Percentiles rank a stretch among this genome's conserved stretches.
phyloP scores from a whole-genome alignment of 2,329 filamentous ascomycete genomes.

The Fusarium sp. region DNA sequence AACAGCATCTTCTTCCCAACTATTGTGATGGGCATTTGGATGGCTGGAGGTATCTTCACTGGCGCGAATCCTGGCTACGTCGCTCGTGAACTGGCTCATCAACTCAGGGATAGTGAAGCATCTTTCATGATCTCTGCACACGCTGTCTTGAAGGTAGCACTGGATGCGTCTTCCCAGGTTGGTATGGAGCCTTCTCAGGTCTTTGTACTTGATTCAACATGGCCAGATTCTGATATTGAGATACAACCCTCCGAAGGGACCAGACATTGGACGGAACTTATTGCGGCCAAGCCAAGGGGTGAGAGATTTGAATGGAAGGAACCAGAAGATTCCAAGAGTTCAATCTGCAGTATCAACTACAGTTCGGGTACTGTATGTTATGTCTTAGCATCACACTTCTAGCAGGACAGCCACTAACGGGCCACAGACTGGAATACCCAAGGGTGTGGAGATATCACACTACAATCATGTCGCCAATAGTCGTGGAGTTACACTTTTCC shows the following conservation, averaged over 20 bases:
- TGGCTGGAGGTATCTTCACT: conserved; percentile 82
- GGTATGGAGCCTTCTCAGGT: conserved; percentile 66
- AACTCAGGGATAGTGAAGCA: conserved; percentile 77
- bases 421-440: conserved; percentile 76
- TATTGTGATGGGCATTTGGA: conserved; percentile 77
- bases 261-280: conserved; percentile 71
- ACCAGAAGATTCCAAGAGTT: conserved; percentile 60
- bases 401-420: conserved; percentile 2
- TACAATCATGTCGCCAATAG: conserved; percentile 79
- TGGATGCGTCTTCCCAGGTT: conserved; percentile 71
- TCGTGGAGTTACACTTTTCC: conserved; percentile 62
- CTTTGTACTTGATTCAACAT: conserved; percentile 72
- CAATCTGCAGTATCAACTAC: conserved; percentile 80
- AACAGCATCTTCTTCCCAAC: conserved; percentile 80
- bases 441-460: conserved; percentile 87
- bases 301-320: conserved; percentile 72
- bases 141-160: conserved; percentile 67
- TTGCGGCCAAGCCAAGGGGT: conserved; percentile 64
- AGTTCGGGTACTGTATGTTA: conserved; percentile 70
- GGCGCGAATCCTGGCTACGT: conserved; percentile 78
- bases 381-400: not conserved
- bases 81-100: conserved; percentile 77
- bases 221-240: conserved; percentile 54
- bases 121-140: conserved; percentile 74
- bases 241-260: conserved; percentile 20